phyloP scores from a whole-genome alignment of 768 basidiomycete genomes.

The Boletus pseudo-olivaceus region DNA sequence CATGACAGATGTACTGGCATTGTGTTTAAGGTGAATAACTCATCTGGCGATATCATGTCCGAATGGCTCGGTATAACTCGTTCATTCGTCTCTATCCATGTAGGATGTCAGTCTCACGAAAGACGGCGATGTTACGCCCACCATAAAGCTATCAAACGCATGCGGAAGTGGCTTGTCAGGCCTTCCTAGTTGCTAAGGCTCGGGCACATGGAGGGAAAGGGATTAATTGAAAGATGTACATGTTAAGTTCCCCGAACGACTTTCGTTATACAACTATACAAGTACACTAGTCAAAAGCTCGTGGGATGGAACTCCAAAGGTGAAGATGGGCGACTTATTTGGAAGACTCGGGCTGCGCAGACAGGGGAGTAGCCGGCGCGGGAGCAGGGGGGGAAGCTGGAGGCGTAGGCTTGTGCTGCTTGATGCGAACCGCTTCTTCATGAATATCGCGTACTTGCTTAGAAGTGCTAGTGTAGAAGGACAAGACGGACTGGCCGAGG shows the following conservation, averaged over 20 bases:
- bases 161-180: conserved; percentile 1
- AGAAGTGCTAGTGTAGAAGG: conserved; percentile 83
- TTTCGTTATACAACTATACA: conserved; percentile 4
- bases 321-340: background rate
- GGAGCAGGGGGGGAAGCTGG: conserved; percentile 13
- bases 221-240: background rate
- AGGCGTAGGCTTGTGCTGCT: conserved; percentile 47
- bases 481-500: conserved; percentile 67
- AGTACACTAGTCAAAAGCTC: background rate
- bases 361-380: conserved; percentile 1
- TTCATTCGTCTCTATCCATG: background rate
- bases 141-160: background rate
- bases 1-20: background rate
- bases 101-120: conserved; percentile 11
- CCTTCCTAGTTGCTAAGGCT: background rate
- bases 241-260: background rate
- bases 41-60: background rate
- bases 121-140: background rate
- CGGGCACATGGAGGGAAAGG: no score
- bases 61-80: no score
- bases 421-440: conserved; percentile 86
- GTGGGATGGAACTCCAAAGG: background rate
- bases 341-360: conserved; percentile 10
- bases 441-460: conserved; percentile 92
- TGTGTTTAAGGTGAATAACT: conserved; percentile 9